Percentiles rank a stretch among this genome's conserved stretches.
Evolutionary conservation across 2,329 filamentous ascomycete genomes (phyloP).

Genomic region (Incumbomyces delicatus): DNA sequence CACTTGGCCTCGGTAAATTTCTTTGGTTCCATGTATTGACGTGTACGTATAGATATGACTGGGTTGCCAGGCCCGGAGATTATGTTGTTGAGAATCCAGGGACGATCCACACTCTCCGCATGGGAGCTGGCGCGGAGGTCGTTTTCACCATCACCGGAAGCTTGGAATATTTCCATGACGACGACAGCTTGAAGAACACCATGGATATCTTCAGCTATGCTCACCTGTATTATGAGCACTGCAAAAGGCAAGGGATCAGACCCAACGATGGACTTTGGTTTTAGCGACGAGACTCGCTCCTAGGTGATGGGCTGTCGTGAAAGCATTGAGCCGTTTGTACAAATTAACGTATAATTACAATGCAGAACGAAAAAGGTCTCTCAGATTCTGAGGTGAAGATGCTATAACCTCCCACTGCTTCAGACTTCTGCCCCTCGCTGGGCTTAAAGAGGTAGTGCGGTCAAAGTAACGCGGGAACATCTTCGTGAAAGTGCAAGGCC

Average conservation of each 20-base stretch:
- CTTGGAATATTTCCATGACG: slow-evolving; percentile 21
- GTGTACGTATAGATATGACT: slow-evolving; percentile 15
- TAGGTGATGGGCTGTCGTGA: too few species aligned
- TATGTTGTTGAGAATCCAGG: slow-evolving; percentile 20
- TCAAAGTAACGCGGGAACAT: too few species aligned
- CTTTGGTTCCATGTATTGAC: not conserved
- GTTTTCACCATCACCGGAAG: slow-evolving; percentile 17
- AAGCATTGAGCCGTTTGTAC: too few species aligned
- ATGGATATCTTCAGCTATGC: slow-evolving; percentile 21
- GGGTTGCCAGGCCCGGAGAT: slow-evolving; percentile 18
- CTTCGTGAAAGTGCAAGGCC: too few species aligned
- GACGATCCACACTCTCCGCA: slow-evolving; percentile 21
- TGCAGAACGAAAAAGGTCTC: too few species aligned
- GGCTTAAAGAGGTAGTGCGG: too few species aligned
- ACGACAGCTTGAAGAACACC: slow-evolving; percentile 19
- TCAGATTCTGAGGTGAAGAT: too few species aligned
- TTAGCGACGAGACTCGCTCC: not conserved
- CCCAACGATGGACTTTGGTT: slow-evolving; percentile 16
- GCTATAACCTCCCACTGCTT: too few species aligned
- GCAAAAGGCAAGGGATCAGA: slow-evolving; percentile 13
- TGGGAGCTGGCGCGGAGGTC: slow-evolving; percentile 17
- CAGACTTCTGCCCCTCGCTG: too few species aligned
- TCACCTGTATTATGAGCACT: slow-evolving; percentile 20
- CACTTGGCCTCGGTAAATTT: not conserved
- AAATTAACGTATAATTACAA: too few species aligned